Percentiles rank a stretch among this genome's conserved stretches.
phyloP scores from a whole-genome alignment of 2,329 filamentous ascomycete species.

The Fusarium staphyleae region DNA sequence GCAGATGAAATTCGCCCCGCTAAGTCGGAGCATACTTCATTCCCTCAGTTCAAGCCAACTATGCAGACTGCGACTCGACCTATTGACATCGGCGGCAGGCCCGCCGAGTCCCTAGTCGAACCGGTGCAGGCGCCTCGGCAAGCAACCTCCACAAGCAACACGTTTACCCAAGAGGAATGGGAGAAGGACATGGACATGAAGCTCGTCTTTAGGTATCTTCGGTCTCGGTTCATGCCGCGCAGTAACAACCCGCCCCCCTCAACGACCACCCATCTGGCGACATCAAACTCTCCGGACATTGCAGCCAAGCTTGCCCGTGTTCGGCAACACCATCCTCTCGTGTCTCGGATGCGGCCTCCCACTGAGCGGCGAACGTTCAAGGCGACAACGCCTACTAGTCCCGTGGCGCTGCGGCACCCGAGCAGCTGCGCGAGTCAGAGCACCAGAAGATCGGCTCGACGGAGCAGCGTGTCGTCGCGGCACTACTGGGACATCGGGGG shows the following conservation, averaged over 20 bases:
- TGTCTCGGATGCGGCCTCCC: conserved; percentile 61
- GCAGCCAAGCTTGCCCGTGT: conserved; percentile 84
- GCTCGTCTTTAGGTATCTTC: conserved; percentile 88
- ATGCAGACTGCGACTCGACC: conserved; percentile 49
- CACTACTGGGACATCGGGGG: conserved; percentile 95
- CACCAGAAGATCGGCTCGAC: conserved; percentile 73
- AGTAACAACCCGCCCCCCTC: conserved; percentile 51
- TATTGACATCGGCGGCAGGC: conserved; percentile 47
- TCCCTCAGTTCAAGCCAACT: conserved; percentile 57
- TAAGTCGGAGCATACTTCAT: conserved; percentile 32
- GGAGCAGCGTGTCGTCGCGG: conserved; percentile 74
- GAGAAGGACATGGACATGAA: conserved; percentile 90
- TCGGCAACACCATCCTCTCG: conserved; percentile 86
- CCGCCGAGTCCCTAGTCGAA: conserved; percentile 31
- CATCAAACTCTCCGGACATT: conserved; percentile 65
- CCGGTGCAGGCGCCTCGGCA: conserved; percentile 31
- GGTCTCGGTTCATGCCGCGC: conserved; percentile 72
- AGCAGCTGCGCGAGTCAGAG: conserved; percentile 88
- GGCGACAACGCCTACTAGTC: conserved; percentile 57
- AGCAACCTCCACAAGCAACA: conserved; percentile 38
- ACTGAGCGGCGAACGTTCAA: conserved; percentile 65
- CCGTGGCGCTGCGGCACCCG: conserved; percentile 56
- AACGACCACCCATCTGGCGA: conserved; percentile 56
- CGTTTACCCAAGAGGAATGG: conserved; percentile 82
- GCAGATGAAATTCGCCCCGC: conserved; percentile 38